Percentiles rank a stretch among this genome's conserved stretches.
Evolutionary conservation across 768 basidiomycete species (phyloP).

Genomic region (Stropharia rugosoannulata): DNA sequence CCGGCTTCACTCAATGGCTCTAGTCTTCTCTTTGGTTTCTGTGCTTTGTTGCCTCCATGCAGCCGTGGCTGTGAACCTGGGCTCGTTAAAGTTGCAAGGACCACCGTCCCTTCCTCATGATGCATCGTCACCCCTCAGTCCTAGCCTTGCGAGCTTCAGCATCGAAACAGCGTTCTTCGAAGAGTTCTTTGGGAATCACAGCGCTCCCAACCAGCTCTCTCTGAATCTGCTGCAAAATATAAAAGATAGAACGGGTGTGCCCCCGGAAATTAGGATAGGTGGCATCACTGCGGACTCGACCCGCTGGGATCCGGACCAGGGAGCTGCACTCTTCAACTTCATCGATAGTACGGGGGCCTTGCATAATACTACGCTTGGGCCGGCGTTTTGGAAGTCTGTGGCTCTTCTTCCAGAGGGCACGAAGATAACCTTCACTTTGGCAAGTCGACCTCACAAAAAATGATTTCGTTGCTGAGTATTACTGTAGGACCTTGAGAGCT

Average conservation of each 20-base stretch:
- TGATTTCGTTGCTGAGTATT: not conserved
- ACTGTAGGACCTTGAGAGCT: slow-evolving; percentile 41
- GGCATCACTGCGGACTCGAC: slow-evolving; percentile 57
- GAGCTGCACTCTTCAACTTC: slow-evolving; percentile 40
- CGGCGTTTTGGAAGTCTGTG: slow-evolving; percentile 47
- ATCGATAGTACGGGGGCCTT: slow-evolving; percentile 42
- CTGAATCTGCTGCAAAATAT: slow-evolving; percentile 45
- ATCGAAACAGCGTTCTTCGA: slow-evolving; percentile 56
- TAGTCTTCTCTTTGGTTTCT: not conserved
- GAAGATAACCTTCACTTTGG: slow-evolving; percentile 45
- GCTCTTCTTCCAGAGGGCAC: slow-evolving; percentile 45
- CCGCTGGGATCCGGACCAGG: slow-evolving; percentile 42
- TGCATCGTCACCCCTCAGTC: slow-evolving; percentile 43
- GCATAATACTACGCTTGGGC: slow-evolving; percentile 51
- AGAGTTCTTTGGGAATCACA: slow-evolving; percentile 45
- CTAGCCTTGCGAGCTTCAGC: slow-evolving; percentile 50
- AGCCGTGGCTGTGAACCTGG: slow-evolving; percentile 9
- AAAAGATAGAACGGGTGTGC: slow-evolving; percentile 39
- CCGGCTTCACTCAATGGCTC: not conserved
- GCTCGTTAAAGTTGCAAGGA: slow-evolving; percentile 35
- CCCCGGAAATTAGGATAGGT: slow-evolving; percentile 49
- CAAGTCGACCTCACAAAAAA: slow-evolving; percentile 11
- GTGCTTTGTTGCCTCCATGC: not conserved
- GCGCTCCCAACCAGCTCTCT: slow-evolving; percentile 42
- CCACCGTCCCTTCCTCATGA: slow-evolving; percentile 39